Evolutionary conservation across 352 stramenopile species (phyloP), one percentile per base, ranked within the genome.

Genomic region (Pythium chondricola): DNA sequence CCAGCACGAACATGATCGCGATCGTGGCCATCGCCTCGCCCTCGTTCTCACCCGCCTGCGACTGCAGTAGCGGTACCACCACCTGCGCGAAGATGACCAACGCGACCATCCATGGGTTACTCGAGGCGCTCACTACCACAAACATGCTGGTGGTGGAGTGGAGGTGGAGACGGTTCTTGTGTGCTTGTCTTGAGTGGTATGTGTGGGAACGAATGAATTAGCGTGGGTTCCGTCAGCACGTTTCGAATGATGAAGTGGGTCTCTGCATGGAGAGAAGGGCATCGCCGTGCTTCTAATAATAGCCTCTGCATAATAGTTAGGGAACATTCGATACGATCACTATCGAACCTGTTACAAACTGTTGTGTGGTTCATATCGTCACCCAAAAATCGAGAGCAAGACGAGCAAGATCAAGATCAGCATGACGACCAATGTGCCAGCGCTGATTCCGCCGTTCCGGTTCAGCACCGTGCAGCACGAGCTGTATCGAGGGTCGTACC

Each of bases 401-500:
- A 32, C 17, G 25, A 25, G 21, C 22, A 6, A 11, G 16, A 25
- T 30, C 6, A 7, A 6, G 22, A 33, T 10, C n/a, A 13, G 20
- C 17, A 55, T 51, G 31, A 73, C 70, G 64, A 69, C 72, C 25
- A 73, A 63, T 25, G 72, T 71, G 45, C 71, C 77, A 25, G 80
- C 83, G 56, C 50, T 94, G 47, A 88, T 94, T 61, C 83, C 83
- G 43, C 83, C 83, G 56, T 94, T 94, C 67, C 78, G 83, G 54
- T 94, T 88, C 66, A 92, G 76, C 56, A 84, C 69, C 1, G 79
- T 92, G 44, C 78, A 94, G 65, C 71, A 91, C 31, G 65, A 74
- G 13, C 51, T 94, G 35, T 92, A 88, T 52, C 83, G 83, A 37
- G 83, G 83, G 4, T 69, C 77, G 24, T 92, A 92, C 51, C 83